Percentiles rank a stretch among this genome's conserved stretches.
These are phyloP conservation scores for Boletus sp. DNA, from an alignment of 768 basidiomycete genomes.

Conservation along the genomic window DNA sequence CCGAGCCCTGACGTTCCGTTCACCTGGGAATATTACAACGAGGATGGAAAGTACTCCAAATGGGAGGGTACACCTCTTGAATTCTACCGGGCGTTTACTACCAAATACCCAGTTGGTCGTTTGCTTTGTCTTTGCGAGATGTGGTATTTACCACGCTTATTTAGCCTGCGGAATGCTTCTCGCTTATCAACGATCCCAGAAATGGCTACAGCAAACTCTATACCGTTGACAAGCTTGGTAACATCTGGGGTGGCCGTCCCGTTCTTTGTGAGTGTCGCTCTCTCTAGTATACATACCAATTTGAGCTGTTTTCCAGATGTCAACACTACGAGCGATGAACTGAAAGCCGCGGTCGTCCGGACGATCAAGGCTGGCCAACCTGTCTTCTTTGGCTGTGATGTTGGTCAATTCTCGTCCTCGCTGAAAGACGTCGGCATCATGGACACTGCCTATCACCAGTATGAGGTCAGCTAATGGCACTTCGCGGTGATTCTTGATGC, in stretches of 20 bases:
- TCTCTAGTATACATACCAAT: not conserved
- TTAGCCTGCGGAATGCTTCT: slow-evolving; percentile 77
- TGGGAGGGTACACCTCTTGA: slow-evolving; percentile 84
- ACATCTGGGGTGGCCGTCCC: slow-evolving; percentile 83
- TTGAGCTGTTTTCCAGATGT: slow-evolving; percentile 55
- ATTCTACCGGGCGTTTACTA: slow-evolving; percentile 68
- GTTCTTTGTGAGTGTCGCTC: slow-evolving; percentile 64
- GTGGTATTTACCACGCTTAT: not conserved
- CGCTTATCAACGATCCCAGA: slow-evolving; percentile 92
- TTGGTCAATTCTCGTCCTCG: slow-evolving; percentile 79
- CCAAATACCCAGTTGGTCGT: slow-evolving; percentile 50
- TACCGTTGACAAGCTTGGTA: slow-evolving; percentile 91
- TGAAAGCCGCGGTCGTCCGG: slow-evolving; percentile 83
- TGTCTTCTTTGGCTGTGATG: slow-evolving; percentile 96
- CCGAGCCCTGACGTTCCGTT: slow-evolving; percentile 71
- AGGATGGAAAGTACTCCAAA: slow-evolving; percentile 66
- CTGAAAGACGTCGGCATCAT: slow-evolving; percentile 65
- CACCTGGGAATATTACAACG: slow-evolving; percentile 87
- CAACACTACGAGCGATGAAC: slow-evolving; percentile 77
- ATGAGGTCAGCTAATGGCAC: slow-evolving; percentile 49
- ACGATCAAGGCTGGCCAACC: slow-evolving; percentile 85
- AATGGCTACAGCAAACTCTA: slow-evolving; percentile 81
- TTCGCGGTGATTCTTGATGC: not conserved
- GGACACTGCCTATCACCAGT: slow-evolving; percentile 82
- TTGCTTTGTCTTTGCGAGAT: not conserved